Conservation (phyloP, 306 rosid genomes). For the Cicer bijugum region DNA sequence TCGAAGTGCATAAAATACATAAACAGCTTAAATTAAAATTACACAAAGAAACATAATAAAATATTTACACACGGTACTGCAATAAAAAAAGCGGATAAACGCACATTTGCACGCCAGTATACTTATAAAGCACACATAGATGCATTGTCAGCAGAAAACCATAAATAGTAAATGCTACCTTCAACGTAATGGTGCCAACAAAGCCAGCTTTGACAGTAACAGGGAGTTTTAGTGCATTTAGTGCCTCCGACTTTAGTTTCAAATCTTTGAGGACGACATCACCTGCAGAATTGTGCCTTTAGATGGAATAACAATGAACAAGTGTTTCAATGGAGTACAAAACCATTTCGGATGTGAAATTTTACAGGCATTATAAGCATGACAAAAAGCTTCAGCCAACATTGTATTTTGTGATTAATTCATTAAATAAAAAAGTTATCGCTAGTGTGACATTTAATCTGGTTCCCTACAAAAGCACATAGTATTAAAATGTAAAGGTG, state of each 20-base stretch:
- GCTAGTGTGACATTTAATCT: not conserved
- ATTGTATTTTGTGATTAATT: not conserved
- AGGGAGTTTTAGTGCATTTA: conserved; percentile 90
- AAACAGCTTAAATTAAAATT: too few species aligned
- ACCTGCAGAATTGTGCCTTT: conserved; percentile 60
- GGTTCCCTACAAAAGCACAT: not conserved
- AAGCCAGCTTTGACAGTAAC: conserved; percentile 97
- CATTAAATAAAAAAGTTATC: conserved; percentile 17
- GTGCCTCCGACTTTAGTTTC: conserved; percentile 91
- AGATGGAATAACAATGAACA: conserved; percentile 41
- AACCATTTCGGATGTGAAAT: conserved; percentile 16
- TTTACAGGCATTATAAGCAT: not conserved
- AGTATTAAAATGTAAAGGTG: conserved; percentile 2
- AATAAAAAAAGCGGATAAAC: too few species aligned
- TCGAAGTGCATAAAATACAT: too few species aligned
- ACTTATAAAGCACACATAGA: conserved; percentile 7
- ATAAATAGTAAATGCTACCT: conserved; percentile 62
- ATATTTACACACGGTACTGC: too few species aligned
- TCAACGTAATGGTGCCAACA: conserved; percentile 85
- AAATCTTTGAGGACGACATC: conserved; percentile 96
- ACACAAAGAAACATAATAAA: too few species aligned
- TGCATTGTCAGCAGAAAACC: conserved; percentile 21
- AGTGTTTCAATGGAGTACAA: conserved; percentile 19
- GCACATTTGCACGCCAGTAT: not conserved
- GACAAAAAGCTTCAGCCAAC: conserved; percentile 31